Evolutionary conservation across 257 asterid genomes (phyloP).

Genomic region (Nicotiana tomentosiformis): DNA sequence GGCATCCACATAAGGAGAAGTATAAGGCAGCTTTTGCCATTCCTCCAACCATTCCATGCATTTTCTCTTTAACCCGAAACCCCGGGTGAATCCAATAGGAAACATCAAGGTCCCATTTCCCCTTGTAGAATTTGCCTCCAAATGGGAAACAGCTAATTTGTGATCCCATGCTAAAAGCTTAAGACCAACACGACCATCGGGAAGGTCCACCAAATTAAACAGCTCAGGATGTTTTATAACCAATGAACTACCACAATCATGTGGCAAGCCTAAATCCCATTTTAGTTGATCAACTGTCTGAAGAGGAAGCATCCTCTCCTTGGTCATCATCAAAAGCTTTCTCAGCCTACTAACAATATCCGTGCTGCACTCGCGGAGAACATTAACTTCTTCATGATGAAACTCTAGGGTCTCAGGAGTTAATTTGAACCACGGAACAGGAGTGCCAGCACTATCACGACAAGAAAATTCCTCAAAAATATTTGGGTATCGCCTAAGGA

Average conservation of each 20-base stretch:
- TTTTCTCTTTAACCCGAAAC: slow-evolving; percentile 82
- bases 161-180: slow-evolving; percentile 59
- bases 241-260: slow-evolving; percentile 43
- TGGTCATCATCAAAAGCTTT: slow-evolving; percentile 75
- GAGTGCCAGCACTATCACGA: slow-evolving; percentile 67
- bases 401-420: slow-evolving; percentile 41
- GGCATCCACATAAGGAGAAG: slow-evolving; percentile 66
- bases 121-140: slow-evolving; percentile 34
- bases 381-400: slow-evolving; percentile 33
- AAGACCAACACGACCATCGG: slow-evolving; percentile 68
- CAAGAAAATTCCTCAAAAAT: slow-evolving; percentile 57
- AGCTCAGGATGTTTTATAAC: slow-evolving; percentile 37
- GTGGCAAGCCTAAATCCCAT: slow-evolving; percentile 84
- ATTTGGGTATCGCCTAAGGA: slow-evolving; percentile 69
- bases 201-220: slow-evolving; percentile 47
- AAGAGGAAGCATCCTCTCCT: slow-evolving; percentile 58
- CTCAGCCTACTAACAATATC: slow-evolving; percentile 67
- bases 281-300: slow-evolving; percentile 76
- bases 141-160: slow-evolving; percentile 50
- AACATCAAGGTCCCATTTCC: slow-evolving; percentile 38
- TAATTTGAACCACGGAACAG: slow-evolving; percentile 70
- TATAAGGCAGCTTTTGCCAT: slow-evolving; percentile 87
- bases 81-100: slow-evolving; percentile 76
- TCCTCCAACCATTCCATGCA: slow-evolving; percentile 85
- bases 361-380: slow-evolving; percentile 26